Evolutionary conservation across 2,329 filamentous ascomycete genomes (phyloP), one percentile per base, ranked within the genome.

Genomic region (Neofusicoccum ribis): DNA sequence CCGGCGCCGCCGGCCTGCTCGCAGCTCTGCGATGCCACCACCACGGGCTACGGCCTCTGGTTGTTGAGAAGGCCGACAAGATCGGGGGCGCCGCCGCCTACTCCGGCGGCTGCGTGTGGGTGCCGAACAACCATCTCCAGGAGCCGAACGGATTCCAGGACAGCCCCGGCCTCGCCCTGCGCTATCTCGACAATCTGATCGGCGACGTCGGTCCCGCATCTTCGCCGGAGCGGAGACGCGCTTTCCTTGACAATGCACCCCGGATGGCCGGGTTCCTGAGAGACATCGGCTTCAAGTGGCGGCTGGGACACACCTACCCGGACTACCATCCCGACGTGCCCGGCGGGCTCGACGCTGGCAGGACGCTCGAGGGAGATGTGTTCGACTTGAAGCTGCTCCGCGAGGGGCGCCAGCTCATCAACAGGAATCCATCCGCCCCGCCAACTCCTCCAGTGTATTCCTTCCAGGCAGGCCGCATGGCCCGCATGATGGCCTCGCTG

Each of bases 21-120:
- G 74, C 77, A 2, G 74, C 75, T 2, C 67, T 78, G 23, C 69
- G 72, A 2, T 68, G 72, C 43, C 54, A 69, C 43, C 65, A 64
- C 12, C 68, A 69, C 15, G 69, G 72, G 20, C 68, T 73, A 17
- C 59, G 54, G 23, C 62, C 71, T 5, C 67, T 78, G 1, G 67
- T 79, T 7, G 68, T 75, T 47, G 77, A 79, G 63, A 79, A 79
- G 65, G 67, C 67, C 7, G 49, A 67, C 37, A 72, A 69, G 27
- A 66, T 78, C 39, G 77, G 77, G 11, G 77, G 77, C 17, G 73
- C 77, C 1, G 71, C 76, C 9, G 70, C 71, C n/a, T 76, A 72
- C 50, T 79, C 77, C 2, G 77, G 76, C 17, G 73, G 74, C 17
- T 72, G 70, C 1, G 65, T 74, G 31, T 79, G 77, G 77, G 71